phyloP scores from a whole-genome alignment of 1,284 basidiomycete species.

The Cryptococcus sp. region DNA sequence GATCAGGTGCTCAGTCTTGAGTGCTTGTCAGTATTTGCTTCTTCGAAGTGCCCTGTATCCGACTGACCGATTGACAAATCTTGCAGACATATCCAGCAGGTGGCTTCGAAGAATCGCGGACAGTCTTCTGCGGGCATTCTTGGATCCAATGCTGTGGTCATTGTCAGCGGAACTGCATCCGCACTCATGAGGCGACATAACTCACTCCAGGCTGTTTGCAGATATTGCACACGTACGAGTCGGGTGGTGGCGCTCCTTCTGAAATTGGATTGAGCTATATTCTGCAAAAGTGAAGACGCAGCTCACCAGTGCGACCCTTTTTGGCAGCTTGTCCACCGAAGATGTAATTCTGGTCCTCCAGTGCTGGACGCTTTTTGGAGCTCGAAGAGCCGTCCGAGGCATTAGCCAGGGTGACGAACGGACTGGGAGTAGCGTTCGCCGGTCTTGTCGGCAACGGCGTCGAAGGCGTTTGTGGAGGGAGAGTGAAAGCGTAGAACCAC shows the following conservation, averaged over 20 bases:
- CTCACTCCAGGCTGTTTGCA: constrained; percentile 62
- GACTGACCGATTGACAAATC: constrained; percentile 47
- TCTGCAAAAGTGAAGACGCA: neutral
- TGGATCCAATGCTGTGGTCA: constrained; percentile 48
- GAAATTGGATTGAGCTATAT: constrained; percentile 1
- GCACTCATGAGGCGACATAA: neutral
- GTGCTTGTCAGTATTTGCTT: constrained; percentile 36
- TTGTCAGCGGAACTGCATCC: neutral
- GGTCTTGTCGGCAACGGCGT: constrained; percentile 38
- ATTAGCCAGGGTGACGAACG: constrained; percentile 27
- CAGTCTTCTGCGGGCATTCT: constrained; percentile 47
- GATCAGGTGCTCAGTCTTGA: constrained; percentile 75
- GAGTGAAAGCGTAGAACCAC: constrained; percentile 79
- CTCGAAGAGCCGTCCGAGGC: constrained; percentile 3
- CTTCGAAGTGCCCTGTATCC: too few species aligned
- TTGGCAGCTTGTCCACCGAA: constrained; percentile 56
- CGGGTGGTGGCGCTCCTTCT: constrained; percentile 61
- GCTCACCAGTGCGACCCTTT: constrained; percentile 33
- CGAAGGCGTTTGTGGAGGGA: constrained; percentile 55
- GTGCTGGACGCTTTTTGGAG: constrained; percentile 64
- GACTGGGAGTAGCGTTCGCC: constrained; percentile 45
- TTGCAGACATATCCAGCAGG: constrained; percentile 49
- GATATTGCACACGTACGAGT: constrained; percentile 81
- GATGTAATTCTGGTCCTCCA: constrained; percentile 33
- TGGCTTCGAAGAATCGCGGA: constrained; percentile 26